Evolutionary conservation across 163 green algal genomes (phyloP), one percentile per base, ranked within the genome.

Genomic region (Coccomyxa subellipsoidea): DNA sequence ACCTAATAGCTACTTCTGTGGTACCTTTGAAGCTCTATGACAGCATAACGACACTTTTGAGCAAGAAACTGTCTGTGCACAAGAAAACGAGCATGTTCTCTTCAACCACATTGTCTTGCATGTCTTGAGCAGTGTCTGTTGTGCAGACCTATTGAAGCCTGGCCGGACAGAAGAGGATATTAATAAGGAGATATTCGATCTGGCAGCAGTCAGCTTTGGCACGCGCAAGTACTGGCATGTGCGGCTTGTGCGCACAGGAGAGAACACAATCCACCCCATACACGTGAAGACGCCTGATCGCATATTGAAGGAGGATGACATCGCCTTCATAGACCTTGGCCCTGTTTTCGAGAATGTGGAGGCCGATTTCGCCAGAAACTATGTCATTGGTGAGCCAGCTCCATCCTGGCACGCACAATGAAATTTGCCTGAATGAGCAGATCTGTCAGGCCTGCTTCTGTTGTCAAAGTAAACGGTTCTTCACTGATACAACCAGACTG

Each of bases 261-360:
- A 78, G n/a, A 84, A 84, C 54, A 84, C 54, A 78, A 29, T 81
- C 54, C 75, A 81, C 38, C 81, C 81, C 15, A 81, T 84, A 8
- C 76, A 81, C 36, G n/a, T 78, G 5, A 53, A 81, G 15, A 34
- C 54, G 12, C 35, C 75, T 69, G 54, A 77, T 34, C 0, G 54
- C 27, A 15, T 31, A 7, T 54, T 84, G 15, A 31, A 81, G 7
- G 75, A 81, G 47, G 75, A 84, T 36, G 81, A 84, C 81, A 84
- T 84, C 27, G 29, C 36, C 25, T 84, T 54, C 31, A 35, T 84
- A 25, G 81, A 84, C 31, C 54, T 84, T 2, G 81, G 81, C 4
- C 81, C 81, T 35, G 75, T 84, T 2, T 84, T 84, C 71, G 81
- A 75, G 31, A 47, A 84, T 29, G 54, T 84, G 25, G 81, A 84